Evolutionary conservation across 345 rosid genomes (phyloP), one percentile per base, ranked within the genome.

Genomic region (Cardamine resedifolia): DNA sequence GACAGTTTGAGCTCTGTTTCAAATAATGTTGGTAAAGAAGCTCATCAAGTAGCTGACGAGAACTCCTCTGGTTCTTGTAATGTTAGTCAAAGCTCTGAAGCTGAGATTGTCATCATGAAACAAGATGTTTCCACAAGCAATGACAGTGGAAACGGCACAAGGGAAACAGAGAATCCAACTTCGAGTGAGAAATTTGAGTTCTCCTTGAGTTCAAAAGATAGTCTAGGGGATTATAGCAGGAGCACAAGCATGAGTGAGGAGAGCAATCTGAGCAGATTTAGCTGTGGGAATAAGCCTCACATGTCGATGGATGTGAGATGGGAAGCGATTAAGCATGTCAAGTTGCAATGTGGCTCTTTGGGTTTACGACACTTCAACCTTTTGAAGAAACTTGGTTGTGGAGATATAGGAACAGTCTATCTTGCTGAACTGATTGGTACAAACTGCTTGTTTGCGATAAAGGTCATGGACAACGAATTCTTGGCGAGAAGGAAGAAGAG

Each of bases 331-430:
- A 85, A 85, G 68, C 83, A 80, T 48, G 82, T 81, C 44, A 86
- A 79, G 77, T 70, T 79, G 79, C 90, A 81, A 69, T 76, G 76
- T 63, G 96, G 90, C 39, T 83, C 70, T 68, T 66, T 94, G 64
- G 92, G 87, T 20, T 83, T 89, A 86, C 76, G 76, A 48, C 88
- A 94, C 78, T 94, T 94, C 79, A 89, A 89, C 81, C 96, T 94
- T 66, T 21, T 94, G 68, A 91, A 85, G 84, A 94, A 88, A 88
- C 98, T 94, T 3, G 98, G 98, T 36, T 88, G 96, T 65, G 98
- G 98, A 72, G 98, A 94, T 77, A 91, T 94, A 78, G 98, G 98
- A 41, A 91, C 98, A 3, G 97, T 94, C 16, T 94, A 94, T 86
- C 93, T 94, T 41, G 96, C 96, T 2, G 97, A 94, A 76, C 85